These are phyloP conservation scores for Lathyrus oleraceus DNA, from an alignment of 306 rosid genomes.

Conservation along the genomic window DNA sequence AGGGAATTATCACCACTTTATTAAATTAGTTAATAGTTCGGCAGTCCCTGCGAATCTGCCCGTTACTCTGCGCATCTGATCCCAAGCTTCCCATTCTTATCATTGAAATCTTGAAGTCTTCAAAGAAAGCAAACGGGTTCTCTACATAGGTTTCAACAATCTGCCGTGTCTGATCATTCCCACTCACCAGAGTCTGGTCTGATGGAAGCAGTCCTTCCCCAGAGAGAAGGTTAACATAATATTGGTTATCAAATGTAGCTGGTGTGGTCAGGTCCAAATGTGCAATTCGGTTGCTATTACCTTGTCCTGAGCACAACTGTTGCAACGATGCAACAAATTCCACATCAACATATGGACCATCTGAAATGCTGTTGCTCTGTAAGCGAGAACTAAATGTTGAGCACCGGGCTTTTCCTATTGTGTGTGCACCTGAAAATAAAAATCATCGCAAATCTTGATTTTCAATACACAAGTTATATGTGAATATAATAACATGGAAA, in stretches of 20 bases:
- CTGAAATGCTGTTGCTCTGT: conserved; percentile 35
- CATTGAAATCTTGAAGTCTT: conserved; percentile 72
- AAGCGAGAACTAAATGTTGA: conserved; percentile 61
- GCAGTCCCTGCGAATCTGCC: conserved; percentile 69
- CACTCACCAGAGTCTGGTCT: conserved; percentile 57
- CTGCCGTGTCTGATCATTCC: conserved; percentile 52
- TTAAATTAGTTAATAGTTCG: conserved; percentile 37
- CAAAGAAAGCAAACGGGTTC: conserved; percentile 51
- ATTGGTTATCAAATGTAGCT: conserved; percentile 80
- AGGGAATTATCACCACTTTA: neutral
- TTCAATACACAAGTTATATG: neutral
- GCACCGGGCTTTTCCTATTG: conserved; percentile 85
- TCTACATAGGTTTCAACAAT: conserved; percentile 61
- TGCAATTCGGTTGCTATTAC: conserved; percentile 37
- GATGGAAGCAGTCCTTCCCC: conserved; percentile 82
- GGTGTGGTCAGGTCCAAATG: conserved; percentile 75
- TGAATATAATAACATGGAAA: neutral
- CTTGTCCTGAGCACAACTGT: conserved; percentile 57
- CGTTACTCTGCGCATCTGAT: conserved; percentile 25
- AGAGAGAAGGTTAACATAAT: conserved; percentile 64
- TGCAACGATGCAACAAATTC: conserved; percentile 64
- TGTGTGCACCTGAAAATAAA: conserved; percentile 64
- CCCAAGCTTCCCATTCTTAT: conserved; percentile 73
- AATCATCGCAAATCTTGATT: neutral
- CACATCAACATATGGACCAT: conserved; percentile 25